Evolutionary conservation across 495 filamentous ascomycete genomes (phyloP).

Genomic region (Penicillium pancosmium): DNA sequence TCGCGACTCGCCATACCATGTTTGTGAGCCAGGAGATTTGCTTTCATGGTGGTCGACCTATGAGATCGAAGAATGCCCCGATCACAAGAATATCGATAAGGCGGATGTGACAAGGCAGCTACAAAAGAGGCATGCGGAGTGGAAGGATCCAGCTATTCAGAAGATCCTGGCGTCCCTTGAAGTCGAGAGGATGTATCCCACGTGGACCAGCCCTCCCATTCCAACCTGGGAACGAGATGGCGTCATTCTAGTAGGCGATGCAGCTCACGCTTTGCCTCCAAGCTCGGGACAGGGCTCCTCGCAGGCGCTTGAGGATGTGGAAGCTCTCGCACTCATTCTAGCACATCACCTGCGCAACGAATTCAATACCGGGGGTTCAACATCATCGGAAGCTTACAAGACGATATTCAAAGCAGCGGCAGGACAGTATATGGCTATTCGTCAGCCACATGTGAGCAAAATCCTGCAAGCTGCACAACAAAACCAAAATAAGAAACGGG

Average conservation of each 20-base stretch:
- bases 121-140: constrained; percentile 5
- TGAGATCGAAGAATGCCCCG: constrained; percentile 8
- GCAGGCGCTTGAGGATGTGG: constrained; percentile 14
- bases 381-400: not conserved
- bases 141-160: constrained; percentile 15
- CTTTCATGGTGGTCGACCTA: constrained; percentile 17
- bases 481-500: constrained; percentile 8
- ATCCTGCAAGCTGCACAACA: constrained; percentile 8
- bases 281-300: constrained; percentile 14
- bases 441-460: constrained; percentile 8
- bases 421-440: constrained; percentile 8
- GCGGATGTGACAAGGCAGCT: constrained; percentile 5
- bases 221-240: constrained; percentile 14
- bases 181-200: constrained; percentile 15
- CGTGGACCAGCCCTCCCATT: constrained; percentile 11
- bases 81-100: constrained; percentile 8
- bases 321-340: constrained; percentile 6
- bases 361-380: not conserved
- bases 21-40: constrained; percentile 2
- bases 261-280: constrained; percentile 15
- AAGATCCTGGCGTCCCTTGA: constrained; percentile 8
- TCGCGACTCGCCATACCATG: constrained; percentile 3
- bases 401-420: constrained; percentile 10
- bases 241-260: constrained; percentile 14
- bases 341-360: constrained; percentile 4